A percentile compares a stretch with the other conserved stretches of the same genome.
Conservation (phyloP, 805 yeast species). For the Scheffersomyces stipitis region DNA sequence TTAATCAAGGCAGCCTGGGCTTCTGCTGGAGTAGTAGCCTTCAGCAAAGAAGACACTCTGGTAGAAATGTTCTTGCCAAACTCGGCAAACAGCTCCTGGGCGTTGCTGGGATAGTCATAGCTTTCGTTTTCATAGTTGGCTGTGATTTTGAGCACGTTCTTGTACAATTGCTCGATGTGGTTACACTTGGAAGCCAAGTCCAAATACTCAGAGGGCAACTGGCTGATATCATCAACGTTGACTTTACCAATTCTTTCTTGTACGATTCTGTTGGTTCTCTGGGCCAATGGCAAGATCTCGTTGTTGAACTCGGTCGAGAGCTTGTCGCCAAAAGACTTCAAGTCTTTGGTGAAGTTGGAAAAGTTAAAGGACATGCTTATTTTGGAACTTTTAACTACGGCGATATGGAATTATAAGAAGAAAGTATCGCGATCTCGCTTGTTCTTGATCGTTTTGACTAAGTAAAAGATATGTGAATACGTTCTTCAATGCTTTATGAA, state of each 20-base stretch:
- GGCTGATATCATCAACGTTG: constrained; percentile 63
- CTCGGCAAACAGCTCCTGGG: constrained; percentile 73
- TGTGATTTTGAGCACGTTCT: constrained; percentile 42
- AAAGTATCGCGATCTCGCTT: too few species aligned
- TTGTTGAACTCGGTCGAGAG: constrained; percentile 55
- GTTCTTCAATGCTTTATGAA: too few species aligned
- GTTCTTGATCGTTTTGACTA: too few species aligned
- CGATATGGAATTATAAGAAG: too few species aligned
- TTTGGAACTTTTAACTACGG: neutral
- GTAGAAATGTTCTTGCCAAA: constrained; percentile 64
- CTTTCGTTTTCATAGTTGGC: constrained; percentile 69
- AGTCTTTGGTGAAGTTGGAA: constrained; percentile 40
- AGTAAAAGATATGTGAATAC: too few species aligned
- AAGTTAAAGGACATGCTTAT: constrained; percentile 42
- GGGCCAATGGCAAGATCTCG: constrained; percentile 62
- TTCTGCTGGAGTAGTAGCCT: constrained; percentile 76
- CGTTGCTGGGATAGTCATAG: constrained; percentile 79
- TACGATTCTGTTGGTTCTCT: constrained; percentile 73
- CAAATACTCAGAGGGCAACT: constrained; percentile 79
- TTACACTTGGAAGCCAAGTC: constrained; percentile 41
- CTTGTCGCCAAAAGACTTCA: constrained; percentile 41
- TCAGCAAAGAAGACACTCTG: constrained; percentile 65
- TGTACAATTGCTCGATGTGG: constrained; percentile 40
- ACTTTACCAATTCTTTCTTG: constrained; percentile 80
- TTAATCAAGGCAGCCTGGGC: constrained; percentile 70